Evolutionary conservation across 78 protist species (phyloP).

Genomic region (Chrysochromulina tobinii): DNA sequence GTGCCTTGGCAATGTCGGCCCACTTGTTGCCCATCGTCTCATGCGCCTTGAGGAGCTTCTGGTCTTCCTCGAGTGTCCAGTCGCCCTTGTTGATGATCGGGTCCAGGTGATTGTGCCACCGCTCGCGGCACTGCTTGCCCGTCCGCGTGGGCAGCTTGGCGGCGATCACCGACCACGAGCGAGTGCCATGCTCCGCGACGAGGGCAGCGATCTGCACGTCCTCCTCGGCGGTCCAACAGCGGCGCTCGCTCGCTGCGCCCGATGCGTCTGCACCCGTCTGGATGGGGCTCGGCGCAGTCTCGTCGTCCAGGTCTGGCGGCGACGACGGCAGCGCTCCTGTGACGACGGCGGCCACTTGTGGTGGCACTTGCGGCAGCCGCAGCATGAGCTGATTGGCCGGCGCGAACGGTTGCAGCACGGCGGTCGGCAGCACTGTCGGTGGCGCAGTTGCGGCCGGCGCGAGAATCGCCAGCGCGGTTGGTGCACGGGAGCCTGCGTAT

Average conservation of each 20-base stretch:
- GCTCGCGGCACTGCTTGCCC: slow-evolving; percentile 18
- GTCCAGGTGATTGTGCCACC: slow-evolving; percentile 14
- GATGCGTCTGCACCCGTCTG: too few species aligned
- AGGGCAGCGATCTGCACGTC: neutral
- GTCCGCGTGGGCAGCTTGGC: neutral
- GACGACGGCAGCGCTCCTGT: too few species aligned
- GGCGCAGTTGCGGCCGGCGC: too few species aligned
- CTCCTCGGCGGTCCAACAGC: neutral
- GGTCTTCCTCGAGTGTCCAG: neutral
- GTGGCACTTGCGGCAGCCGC: too few species aligned
- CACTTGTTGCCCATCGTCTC: neutral
- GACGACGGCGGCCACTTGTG: too few species aligned
- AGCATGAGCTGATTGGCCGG: too few species aligned
- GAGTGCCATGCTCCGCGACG: neutral
- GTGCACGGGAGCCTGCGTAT: too few species aligned
- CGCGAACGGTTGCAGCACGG: too few species aligned
- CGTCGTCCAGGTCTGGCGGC: too few species aligned
- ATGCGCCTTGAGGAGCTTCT: neutral
- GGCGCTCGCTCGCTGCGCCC: neutral
- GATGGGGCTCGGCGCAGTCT: too few species aligned
- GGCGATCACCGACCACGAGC: neutral
- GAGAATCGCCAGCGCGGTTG: too few species aligned
- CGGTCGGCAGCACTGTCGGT: too few species aligned
- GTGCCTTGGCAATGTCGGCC: slow-evolving; percentile 29
- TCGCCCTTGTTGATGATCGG: neutral